Conservation (phyloP, 345 rosid species). For the Acer yangbiense region DNA sequence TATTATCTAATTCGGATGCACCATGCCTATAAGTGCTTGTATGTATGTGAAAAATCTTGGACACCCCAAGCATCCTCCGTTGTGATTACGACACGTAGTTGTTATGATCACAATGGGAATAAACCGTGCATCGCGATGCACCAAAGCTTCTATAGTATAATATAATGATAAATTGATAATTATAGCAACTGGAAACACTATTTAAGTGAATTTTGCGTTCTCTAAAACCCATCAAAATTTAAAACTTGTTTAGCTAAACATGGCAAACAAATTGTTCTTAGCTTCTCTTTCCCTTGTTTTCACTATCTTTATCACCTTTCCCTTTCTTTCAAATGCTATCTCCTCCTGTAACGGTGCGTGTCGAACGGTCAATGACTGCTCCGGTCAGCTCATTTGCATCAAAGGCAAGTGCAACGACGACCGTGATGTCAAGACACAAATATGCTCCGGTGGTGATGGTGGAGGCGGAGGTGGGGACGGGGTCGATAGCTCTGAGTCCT, state of each 20-base stretch:
- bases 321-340: background rate
- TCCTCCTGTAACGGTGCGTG: conserved; percentile 41
- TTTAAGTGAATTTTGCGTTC: background rate
- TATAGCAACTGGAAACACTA: background rate
- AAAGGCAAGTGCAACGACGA: conserved; percentile 40
- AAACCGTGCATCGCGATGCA: too few species aligned
- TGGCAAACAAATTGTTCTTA: conserved; percentile 1
- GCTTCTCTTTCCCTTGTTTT: background rate
- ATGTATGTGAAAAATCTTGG: too few species aligned
- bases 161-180: too few species aligned
- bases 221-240: background rate
- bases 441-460: conserved; percentile 16
- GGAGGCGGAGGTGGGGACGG: background rate
- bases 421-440: conserved; percentile 32
- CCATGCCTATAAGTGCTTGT: too few species aligned
- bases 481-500: background rate
- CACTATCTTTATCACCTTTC: background rate
- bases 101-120: too few species aligned
- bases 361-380: conserved; percentile 30
- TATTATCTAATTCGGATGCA: too few species aligned
- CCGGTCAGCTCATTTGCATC: conserved; percentile 42
- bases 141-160: too few species aligned
- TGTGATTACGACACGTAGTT: too few species aligned
- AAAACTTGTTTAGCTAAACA: background rate
- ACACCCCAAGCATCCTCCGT: too few species aligned